Evolutionary conservation across 495 filamentous ascomycete genomes (phyloP).

Genomic region (Aspergillus sparsus): DNA sequence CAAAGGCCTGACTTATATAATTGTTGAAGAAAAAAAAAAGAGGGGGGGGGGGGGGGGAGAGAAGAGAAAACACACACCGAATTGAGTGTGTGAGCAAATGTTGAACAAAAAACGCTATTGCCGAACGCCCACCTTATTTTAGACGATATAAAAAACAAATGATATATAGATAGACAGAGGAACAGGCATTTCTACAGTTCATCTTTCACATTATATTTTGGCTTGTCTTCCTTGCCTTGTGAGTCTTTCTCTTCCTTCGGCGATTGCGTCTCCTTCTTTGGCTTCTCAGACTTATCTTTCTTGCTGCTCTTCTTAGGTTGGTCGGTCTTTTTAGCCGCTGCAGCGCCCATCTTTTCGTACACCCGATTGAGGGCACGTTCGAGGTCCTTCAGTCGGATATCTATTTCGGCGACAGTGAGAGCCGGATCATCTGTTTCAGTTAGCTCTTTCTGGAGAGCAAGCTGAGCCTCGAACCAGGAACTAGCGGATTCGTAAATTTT

Average conservation of each 20-base stretch:
- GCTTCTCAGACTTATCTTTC: slow-evolving; percentile 52
- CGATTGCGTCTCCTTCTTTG: slow-evolving; percentile 31
- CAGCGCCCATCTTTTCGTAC: slow-evolving; percentile 52
- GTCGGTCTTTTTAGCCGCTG: slow-evolving; percentile 33
- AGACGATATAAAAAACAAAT: slow-evolving; percentile 7
- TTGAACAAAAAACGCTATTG: slow-evolving; percentile 14
- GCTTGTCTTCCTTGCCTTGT: slow-evolving; percentile 27
- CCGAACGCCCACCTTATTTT: slow-evolving; percentile 19
- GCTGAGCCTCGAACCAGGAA: slow-evolving; percentile 68
- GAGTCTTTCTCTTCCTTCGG: slow-evolving; percentile 25
- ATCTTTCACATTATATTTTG: slow-evolving; percentile 39
- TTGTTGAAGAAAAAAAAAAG: neutral
- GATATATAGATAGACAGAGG: slow-evolving; percentile 3
- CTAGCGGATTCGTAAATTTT: slow-evolving; percentile 39
- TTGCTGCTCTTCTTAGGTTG: slow-evolving; percentile 52
- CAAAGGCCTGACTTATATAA: too few relatives aligned
- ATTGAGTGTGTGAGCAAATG: slow-evolving; percentile 7
- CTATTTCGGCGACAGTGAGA: slow-evolving; percentile 66
- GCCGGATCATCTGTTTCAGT: slow-evolving; percentile 68
- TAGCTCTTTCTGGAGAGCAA: slow-evolving; percentile 67
- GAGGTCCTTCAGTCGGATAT: slow-evolving; percentile 54
- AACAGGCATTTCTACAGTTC: slow-evolving; percentile 37
- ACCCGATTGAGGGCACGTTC: slow-evolving; percentile 74
- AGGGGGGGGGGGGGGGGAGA: too few relatives aligned
- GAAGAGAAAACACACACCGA: neutral